phyloP scores from a whole-genome alignment of 2,329 filamentous ascomycete species.

The Hypoxylon sp. region DNA sequence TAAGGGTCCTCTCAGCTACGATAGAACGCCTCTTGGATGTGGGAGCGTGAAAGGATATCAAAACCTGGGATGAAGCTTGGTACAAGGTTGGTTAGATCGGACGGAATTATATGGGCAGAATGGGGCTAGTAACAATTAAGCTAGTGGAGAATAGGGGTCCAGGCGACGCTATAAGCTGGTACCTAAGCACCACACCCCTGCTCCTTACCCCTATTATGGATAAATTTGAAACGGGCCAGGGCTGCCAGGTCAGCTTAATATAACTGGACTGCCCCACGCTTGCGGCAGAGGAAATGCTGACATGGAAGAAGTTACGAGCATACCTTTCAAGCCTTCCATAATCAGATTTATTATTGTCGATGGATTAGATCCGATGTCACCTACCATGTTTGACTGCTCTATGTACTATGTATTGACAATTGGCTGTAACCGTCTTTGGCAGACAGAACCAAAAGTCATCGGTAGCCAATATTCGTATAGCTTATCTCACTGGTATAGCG shows the following conservation, averaged over 20 bases:
- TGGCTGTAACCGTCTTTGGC: neutral
- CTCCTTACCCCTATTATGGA: conserved; percentile 5
- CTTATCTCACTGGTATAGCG: neutral
- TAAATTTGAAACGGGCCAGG: conserved; percentile 11
- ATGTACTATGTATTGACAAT: neutral
- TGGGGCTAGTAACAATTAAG: conserved; percentile 4
- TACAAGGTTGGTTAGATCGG: conserved; percentile 2
- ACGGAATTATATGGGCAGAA: conserved; percentile 8
- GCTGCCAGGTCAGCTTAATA: neutral
- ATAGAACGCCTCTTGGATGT: neutral
- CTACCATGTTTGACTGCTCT: neutral
- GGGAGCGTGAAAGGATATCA: neutral
- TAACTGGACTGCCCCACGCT: neutral
- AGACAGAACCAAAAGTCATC: neutral
- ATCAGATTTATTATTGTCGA: neutral
- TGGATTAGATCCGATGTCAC: neutral
- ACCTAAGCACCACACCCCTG: neutral
- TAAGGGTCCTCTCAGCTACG: neutral
- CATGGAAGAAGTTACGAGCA: neutral
- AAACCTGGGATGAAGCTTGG: conserved; percentile 4
- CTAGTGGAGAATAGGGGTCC: conserved; percentile 8
- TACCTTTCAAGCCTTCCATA: neutral
- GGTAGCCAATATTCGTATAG: neutral
- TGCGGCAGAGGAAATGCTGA: neutral
- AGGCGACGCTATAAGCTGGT: conserved; percentile 1